These are phyloP conservation scores for Cryptosporidium ubiquitum DNA, from an alignment of 169 alveolate species.

Conservation along the genomic window DNA sequence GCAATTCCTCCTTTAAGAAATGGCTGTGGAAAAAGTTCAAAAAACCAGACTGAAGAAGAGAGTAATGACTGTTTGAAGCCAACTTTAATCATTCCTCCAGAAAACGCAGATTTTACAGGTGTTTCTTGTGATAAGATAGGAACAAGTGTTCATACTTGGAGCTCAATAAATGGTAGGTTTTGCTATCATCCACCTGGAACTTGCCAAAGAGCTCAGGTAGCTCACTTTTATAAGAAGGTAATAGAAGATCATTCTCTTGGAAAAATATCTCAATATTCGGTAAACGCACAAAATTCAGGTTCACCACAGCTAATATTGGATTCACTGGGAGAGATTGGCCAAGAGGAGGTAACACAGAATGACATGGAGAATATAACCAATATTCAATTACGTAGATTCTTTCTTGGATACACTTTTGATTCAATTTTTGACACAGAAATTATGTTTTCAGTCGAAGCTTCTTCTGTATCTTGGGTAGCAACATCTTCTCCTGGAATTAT, in stretches of 20 bases:
- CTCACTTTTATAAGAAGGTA: constrained; percentile 39
- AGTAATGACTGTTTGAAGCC: constrained; percentile 56
- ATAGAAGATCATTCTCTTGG: constrained; percentile 62
- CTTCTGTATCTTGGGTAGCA: constrained; percentile 73
- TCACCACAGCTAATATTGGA: constrained; percentile 47
- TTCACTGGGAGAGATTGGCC: constrained; percentile 12
- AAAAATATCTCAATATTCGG: constrained; percentile 51
- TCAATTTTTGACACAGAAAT: constrained; percentile 72
- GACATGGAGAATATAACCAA: neutral
- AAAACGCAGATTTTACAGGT: constrained; percentile 58
- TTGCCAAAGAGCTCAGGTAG: constrained; percentile 59
- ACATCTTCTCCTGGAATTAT: constrained; percentile 72
- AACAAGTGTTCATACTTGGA: constrained; percentile 67
- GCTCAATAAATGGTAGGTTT: constrained; percentile 63
- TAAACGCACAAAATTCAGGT: constrained; percentile 46
- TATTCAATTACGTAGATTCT: constrained; percentile 36
- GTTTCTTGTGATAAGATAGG: constrained; percentile 70
- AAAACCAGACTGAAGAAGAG: constrained; percentile 50
- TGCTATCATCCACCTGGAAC: constrained; percentile 73
- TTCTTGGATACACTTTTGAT: constrained; percentile 62
- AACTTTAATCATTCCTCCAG: constrained; percentile 69
- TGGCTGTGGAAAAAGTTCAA: constrained; percentile 38
- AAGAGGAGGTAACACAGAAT: neutral
- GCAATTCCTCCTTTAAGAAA: constrained; percentile 45
- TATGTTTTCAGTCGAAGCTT: constrained; percentile 72